Percentiles rank a stretch among this genome's conserved stretches.
Conservation (phyloP, 2,329 filamentous ascomycete species). For the Fusarium sp. region DNA sequence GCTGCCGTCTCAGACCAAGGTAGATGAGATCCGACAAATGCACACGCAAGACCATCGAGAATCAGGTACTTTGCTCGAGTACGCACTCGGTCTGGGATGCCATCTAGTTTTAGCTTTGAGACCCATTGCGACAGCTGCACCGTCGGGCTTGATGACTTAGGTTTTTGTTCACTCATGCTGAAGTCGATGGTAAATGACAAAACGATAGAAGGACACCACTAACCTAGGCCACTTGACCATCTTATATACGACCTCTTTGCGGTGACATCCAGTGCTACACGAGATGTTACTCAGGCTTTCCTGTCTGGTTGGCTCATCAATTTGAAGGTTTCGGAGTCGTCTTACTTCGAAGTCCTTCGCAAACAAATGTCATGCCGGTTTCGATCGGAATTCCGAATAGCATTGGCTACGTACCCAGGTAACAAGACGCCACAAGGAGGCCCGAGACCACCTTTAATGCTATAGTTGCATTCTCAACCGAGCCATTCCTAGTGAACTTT, state of each 20-base stretch:
- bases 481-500: not conserved
- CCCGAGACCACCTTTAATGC: not conserved
- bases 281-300: not conserved
- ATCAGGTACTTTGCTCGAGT: not conserved
- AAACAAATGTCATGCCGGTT: not conserved
- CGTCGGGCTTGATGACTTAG: not conserved
- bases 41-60: not conserved
- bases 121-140: conserved; percentile 3
- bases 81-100: not conserved
- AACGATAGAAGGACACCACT: no score
- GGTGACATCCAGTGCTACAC: not conserved
- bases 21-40: not conserved
- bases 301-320: not conserved
- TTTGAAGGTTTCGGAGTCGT: not conserved
- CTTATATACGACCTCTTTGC: not conserved
- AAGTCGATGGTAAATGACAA: not conserved
- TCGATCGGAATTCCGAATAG: not conserved
- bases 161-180: not conserved
- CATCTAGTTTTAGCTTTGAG: not conserved
- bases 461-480: not conserved
- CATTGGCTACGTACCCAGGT: not conserved
- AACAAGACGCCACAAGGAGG: not conserved
- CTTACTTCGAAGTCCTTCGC: not conserved
- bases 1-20: not conserved
- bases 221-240: not conserved